These are phyloP conservation scores for Paxillus rubicundulus DNA, from an alignment of 768 basidiomycete genomes.

Conservation along the genomic window DNA sequence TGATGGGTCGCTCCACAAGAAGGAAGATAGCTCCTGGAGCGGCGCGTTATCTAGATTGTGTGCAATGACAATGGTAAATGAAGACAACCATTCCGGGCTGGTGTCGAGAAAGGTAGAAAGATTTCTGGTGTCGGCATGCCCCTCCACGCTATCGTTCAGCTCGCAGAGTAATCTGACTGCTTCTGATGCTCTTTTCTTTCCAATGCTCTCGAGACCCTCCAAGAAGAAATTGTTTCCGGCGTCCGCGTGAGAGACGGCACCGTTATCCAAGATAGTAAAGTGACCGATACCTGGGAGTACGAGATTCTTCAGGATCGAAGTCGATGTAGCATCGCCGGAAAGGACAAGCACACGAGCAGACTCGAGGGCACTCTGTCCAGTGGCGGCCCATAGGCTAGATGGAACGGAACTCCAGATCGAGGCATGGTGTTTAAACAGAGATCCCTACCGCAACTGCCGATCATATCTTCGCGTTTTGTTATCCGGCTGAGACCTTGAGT, in stretches of 20 bases:
- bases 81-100: constrained; percentile 51
- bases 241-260: constrained; percentile 63
- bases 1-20: constrained; percentile 65
- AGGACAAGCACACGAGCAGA: constrained; percentile 78
- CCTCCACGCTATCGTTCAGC: constrained; percentile 85
- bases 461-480: constrained; percentile 90
- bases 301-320: constrained; percentile 92
- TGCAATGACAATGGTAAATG: constrained; percentile 79
- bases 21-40: constrained; percentile 55
- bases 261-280: constrained; percentile 84
- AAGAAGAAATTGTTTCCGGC: constrained; percentile 98
- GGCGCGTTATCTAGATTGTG: constrained; percentile 67
- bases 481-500: constrained; percentile 64
- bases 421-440: neutral
- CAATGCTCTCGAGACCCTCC: constrained; percentile 69
- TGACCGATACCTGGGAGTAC: constrained; percentile 95
- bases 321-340: constrained; percentile 78
- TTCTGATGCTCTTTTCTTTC: constrained; percentile 76
- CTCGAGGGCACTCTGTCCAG: constrained; percentile 89
- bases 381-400: constrained; percentile 84
- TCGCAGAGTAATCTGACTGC: constrained; percentile 74
- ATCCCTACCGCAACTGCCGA: constrained; percentile 80
- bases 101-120: constrained; percentile 56
- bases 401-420: neutral
- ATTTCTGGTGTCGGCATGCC: constrained; percentile 54